Percentiles rank a stretch among this genome's conserved stretches.
Conservation (phyloP, 805 yeast genomes). For the Yarrowia hollandica region DNA sequence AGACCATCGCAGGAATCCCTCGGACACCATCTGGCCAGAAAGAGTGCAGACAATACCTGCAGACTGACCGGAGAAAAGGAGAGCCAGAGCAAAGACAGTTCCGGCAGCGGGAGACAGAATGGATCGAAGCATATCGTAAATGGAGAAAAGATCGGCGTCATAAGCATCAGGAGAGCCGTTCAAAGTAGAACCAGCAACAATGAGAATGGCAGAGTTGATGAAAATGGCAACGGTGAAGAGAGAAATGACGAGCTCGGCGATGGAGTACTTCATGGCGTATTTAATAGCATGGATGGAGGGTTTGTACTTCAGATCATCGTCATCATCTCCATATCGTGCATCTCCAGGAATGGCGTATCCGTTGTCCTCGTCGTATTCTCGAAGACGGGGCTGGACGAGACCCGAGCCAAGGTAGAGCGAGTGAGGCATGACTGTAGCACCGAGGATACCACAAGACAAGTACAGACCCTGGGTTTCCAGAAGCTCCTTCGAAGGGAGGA, state of each 20-base stretch:
- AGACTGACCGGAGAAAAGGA: conserved; percentile 87
- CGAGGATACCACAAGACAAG: conserved; percentile 77
- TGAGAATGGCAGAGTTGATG: conserved; percentile 85
- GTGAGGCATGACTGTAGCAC: conserved; percentile 97
- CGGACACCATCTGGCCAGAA: conserved; percentile 92
- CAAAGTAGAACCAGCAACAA: conserved; percentile 88
- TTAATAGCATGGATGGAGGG: conserved; percentile 82
- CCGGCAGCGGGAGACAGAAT: conserved; percentile 87
- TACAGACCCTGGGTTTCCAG: conserved; percentile 66
- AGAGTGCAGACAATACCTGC: conserved; percentile 94
- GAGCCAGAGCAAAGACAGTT: conserved; percentile 81
- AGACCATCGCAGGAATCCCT: conserved; percentile 80
- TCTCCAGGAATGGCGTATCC: conserved; percentile 44
- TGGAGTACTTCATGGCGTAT: conserved; percentile 76
- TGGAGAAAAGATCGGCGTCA: conserved; percentile 79
- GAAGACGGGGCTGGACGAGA: conserved; percentile 78
- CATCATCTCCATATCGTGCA: conserved; percentile 33
- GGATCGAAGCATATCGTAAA: conserved; percentile 65
- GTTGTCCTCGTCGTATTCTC: conserved; percentile 65
- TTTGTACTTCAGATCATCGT: conserved; percentile 44
- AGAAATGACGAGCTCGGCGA: conserved; percentile 79
- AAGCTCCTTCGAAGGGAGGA: conserved; percentile 64
- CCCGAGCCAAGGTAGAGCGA: conserved; percentile 83
- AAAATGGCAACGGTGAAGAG: conserved; percentile 86
- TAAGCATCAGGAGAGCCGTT: conserved; percentile 59